Conservation (phyloP, 495 filamentous ascomycete genomes). For the Venustampulla echinocandica region DNA sequence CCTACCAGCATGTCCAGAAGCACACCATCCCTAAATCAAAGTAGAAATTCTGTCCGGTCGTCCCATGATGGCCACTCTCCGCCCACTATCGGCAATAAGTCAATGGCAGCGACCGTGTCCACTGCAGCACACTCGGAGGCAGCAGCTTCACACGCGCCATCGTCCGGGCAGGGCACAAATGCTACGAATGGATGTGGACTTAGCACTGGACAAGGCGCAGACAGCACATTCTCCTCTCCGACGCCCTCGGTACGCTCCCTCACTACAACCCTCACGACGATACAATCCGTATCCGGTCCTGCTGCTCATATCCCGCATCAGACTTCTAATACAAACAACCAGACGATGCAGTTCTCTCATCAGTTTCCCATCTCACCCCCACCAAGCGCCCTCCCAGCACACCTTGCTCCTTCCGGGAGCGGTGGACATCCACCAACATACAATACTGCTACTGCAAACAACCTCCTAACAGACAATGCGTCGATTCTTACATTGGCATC, state of each 20-base stretch:
- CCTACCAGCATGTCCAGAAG: conserved; percentile 30
- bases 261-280: conserved; percentile 91
- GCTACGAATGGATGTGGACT: conserved; percentile 56
- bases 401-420: conserved; percentile 50
- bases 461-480: conserved; percentile 85
- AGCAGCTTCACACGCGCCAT: conserved; percentile 68
- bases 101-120: conserved; percentile 68
- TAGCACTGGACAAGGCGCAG: conserved; percentile 60
- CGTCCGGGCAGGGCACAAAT: conserved; percentile 49
- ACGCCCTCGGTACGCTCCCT: conserved; percentile 85
- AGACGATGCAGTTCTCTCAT: conserved; percentile 71
- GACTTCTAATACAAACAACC: conserved; percentile 38
- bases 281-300: conserved; percentile 62
- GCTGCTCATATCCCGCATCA: conserved; percentile 31
- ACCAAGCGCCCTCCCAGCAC: conserved; percentile 70
- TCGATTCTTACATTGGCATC: conserved; percentile 95
- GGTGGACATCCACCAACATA: conserved; percentile 72
- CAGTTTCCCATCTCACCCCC: conserved; percentile 72
- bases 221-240: conserved; percentile 89
- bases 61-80: conserved; percentile 49
- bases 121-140: conserved; percentile 67
- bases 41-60: conserved; percentile 44
- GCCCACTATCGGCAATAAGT: conserved; percentile 55
- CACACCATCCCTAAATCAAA: conserved; percentile 34
- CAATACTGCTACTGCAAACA: conserved; percentile 81